A percentile compares a stretch with the other conserved stretches of the same genome.
phyloP scores from a whole-genome alignment of 2,329 filamentous ascomycete genomes.

The Pseudofabraea citricarpa region DNA sequence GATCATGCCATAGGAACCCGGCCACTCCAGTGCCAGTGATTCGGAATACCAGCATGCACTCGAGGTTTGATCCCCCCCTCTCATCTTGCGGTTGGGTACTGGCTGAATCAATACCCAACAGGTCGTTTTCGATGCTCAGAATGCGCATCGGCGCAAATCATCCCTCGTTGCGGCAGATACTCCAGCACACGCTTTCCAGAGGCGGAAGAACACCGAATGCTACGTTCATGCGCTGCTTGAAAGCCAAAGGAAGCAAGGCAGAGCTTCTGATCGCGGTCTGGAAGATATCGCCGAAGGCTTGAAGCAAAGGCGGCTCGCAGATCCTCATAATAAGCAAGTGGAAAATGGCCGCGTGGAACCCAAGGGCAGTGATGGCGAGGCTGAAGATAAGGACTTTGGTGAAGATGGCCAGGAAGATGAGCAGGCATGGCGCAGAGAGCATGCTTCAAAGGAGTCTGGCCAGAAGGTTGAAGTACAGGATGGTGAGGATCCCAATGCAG shows the following conservation, averaged over 20 bases:
- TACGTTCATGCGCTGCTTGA: constrained; percentile 63
- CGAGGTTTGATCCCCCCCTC: constrained; percentile 37
- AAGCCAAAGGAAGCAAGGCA: constrained; percentile 38
- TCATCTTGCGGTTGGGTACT: not conserved
- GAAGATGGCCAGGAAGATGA: constrained; percentile 53
- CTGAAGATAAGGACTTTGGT: constrained; percentile 4
- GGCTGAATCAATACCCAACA: constrained; percentile 8
- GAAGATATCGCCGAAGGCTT: constrained; percentile 21
- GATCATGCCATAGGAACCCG: constrained; percentile 10
- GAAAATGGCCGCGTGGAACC: constrained; percentile 8
- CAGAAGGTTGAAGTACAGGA: constrained; percentile 8
- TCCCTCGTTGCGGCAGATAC: constrained; percentile 53
- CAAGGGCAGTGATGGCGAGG: constrained; percentile 9
- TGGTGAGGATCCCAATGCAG: constrained; percentile 11
- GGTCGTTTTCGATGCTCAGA: constrained; percentile 59
- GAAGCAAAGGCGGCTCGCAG: constrained; percentile 10
- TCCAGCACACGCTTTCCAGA: constrained; percentile 30
- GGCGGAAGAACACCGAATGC: constrained; percentile 48
- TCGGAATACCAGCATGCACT: constrained; percentile 29
- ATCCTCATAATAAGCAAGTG: constrained; percentile 9
- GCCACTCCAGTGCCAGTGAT: constrained; percentile 24
- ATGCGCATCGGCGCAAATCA: constrained; percentile 60
- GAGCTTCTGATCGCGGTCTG: constrained; percentile 23
- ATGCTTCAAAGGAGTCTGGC: constrained; percentile 6
- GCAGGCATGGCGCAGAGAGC: constrained; percentile 43